Percentiles rank a stretch among this genome's conserved stretches.
These are phyloP conservation scores for Hirschfeldia incana DNA, from an alignment of 345 rosid species.

Conservation along the genomic window DNA sequence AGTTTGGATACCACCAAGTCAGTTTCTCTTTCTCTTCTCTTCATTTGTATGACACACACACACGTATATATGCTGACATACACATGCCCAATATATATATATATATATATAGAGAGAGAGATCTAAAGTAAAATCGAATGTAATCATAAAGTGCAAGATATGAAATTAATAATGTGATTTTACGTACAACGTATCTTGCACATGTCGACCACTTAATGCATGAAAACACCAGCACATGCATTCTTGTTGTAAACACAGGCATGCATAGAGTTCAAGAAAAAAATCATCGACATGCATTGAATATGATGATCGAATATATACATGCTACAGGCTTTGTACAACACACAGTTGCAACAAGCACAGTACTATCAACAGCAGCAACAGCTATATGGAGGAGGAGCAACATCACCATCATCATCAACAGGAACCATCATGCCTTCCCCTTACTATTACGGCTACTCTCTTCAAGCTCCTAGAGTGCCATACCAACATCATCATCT, in stretches of 20 bases:
- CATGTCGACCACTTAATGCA: conserved; percentile 36
- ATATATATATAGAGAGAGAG: neutral
- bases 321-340: conserved; percentile 51
- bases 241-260: conserved; percentile 6
- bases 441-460: conserved; percentile 62
- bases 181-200: conserved; percentile 31
- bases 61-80: neutral
- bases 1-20: conserved; percentile 77
- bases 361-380: conserved; percentile 61
- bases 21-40: conserved; percentile 26
- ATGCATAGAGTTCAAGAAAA: too few relatives aligned
- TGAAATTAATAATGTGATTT: conserved; percentile 27
- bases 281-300: too few relatives aligned
- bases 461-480: conserved; percentile 64
- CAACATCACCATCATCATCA: conserved; percentile 42
- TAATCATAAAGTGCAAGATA: conserved; percentile 25
- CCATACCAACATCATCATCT: conserved; percentile 43
- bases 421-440: conserved; percentile 54
- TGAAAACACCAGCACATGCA: conserved; percentile 32
- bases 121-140: conserved; percentile 13
- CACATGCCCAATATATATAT: neutral
- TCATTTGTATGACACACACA: conserved; percentile 1
- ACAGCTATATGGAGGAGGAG: conserved; percentile 45
- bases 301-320: conserved; percentile 1
- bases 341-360: conserved; percentile 64